Evolutionary conservation across 2,329 filamentous ascomycete genomes (phyloP).

Genomic region (Aschersonia sp.): DNA sequence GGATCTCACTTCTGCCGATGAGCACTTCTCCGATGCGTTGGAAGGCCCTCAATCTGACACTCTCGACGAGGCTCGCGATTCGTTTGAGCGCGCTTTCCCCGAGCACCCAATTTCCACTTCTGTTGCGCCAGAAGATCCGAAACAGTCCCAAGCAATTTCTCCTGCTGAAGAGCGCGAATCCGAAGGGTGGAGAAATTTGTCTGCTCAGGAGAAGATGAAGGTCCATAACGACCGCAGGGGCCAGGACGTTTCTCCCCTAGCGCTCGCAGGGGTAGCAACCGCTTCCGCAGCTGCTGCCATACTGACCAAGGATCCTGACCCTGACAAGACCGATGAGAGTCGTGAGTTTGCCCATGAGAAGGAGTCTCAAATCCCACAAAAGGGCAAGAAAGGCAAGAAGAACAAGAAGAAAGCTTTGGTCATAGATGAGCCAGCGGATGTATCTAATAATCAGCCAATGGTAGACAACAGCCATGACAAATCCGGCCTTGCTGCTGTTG

Average conservation of each 20-base stretch:
- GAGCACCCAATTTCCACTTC: too few relatives aligned
- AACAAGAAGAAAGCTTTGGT: constrained; percentile 5
- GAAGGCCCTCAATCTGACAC: constrained; percentile 12
- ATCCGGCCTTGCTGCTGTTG: too few relatives aligned
- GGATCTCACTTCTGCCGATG: constrained; percentile 18
- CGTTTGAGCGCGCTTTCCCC: constrained; percentile 1
- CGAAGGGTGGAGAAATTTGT: constrained; percentile 5
- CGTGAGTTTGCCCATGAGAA: constrained; percentile 2
- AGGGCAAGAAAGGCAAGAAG: constrained; percentile 8
- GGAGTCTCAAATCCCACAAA: constrained; percentile 5
- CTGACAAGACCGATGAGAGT: constrained; percentile 1
- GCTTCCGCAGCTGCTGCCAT: background rate
- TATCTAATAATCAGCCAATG: too few relatives aligned
- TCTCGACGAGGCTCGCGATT: constrained; percentile 7
- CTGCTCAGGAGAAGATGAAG: constrained; percentile 8
- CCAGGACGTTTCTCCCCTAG: constrained; percentile 2
- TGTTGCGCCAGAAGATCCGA: too few relatives aligned
- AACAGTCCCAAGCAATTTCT: background rate
- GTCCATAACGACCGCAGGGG: constrained; percentile 9
- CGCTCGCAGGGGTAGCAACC: constrained; percentile 2
- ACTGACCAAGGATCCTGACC: too few relatives aligned
- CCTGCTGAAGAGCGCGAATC: constrained; percentile 5
- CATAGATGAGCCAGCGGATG: too few relatives aligned
- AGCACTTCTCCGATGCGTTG: constrained; percentile 20
- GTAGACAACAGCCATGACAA: too few relatives aligned